phyloP scores from a whole-genome alignment of 805 yeast species.

The Barnettozyma sucrosica region DNA sequence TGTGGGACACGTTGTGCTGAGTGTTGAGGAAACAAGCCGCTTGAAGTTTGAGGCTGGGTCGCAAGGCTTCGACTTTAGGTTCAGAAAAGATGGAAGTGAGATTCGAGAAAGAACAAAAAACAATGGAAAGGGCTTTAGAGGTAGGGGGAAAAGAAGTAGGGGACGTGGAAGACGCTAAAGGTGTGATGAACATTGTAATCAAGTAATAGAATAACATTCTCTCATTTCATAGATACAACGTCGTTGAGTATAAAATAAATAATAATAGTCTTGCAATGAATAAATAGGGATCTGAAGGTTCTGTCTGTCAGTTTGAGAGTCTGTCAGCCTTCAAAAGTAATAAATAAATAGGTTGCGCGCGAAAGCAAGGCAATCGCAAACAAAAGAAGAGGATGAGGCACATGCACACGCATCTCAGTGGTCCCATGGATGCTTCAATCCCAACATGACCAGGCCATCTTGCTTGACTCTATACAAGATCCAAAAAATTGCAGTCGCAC shows the following conservation, averaged over 20 bases:
- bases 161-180: constrained; percentile 19
- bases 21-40: constrained; percentile 36
- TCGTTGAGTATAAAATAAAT: background rate
- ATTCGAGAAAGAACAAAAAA: constrained; percentile 18
- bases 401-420: constrained; percentile 16
- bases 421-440: constrained; percentile 40
- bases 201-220: too few species aligned
- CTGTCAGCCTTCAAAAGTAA: background rate
- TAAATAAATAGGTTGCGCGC: background rate
- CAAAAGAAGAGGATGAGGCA: too few species aligned
- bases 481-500: constrained; percentile 90
- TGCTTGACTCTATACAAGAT: constrained; percentile 73
- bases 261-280: background rate
- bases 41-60: constrained; percentile 48
- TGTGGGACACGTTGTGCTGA: constrained; percentile 43
- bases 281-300: too few species aligned
- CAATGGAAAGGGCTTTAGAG: constrained; percentile 8
- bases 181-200: background rate
- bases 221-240: too few species aligned
- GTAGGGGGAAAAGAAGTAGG: constrained; percentile 11
- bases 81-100: constrained; percentile 31
- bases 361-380: too few species aligned
- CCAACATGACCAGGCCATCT: constrained; percentile 57
- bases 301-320: too few species aligned
- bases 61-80: constrained; percentile 59